Conservation (phyloP, 2,329 filamentous ascomycete species). For the Ascomycota sp. region DNA sequence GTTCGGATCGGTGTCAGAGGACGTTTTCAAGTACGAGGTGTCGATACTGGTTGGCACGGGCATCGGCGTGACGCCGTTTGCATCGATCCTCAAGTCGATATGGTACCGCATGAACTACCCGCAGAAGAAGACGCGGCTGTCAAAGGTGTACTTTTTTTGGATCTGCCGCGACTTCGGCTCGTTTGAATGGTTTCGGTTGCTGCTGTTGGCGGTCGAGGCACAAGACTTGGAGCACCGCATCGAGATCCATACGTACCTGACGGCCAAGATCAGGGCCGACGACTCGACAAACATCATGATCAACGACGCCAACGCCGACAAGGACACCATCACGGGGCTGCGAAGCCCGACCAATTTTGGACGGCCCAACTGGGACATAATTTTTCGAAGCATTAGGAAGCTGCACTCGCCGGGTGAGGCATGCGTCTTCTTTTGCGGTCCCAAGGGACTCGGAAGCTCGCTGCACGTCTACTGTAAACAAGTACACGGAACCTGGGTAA, state of each 20-base stretch:
- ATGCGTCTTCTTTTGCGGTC: constrained; percentile 72
- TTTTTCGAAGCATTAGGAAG: constrained; percentile 67
- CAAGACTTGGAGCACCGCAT: constrained; percentile 70
- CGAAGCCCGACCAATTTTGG: constrained; percentile 72
- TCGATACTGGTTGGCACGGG: constrained; percentile 62
- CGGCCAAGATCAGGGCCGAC: constrained; percentile 68
- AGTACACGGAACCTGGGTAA: constrained; percentile 66
- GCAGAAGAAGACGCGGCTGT: constrained; percentile 55
- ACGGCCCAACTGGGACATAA: constrained; percentile 76
- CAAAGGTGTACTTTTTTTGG: constrained; percentile 89
- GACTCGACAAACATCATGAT: constrained; percentile 87
- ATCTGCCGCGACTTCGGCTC: constrained; percentile 74
- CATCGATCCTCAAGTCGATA: constrained; percentile 74
- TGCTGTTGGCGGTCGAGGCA: constrained; percentile 67
- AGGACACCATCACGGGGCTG: constrained; percentile 67
- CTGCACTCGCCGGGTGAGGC: constrained; percentile 54
- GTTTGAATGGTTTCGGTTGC: constrained; percentile 75
- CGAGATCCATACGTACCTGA: constrained; percentile 78
- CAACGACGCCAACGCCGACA: constrained; percentile 69
- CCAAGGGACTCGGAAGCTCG: constrained; percentile 56
- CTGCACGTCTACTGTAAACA: constrained; percentile 76
- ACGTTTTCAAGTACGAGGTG: constrained; percentile 77
- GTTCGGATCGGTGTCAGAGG: constrained; percentile 70
- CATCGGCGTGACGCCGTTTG: constrained; percentile 74
- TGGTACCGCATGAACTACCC: constrained; percentile 89